phyloP scores from a whole-genome alignment of 208 protist species.

The Tetramitus jugosus region DNA sequence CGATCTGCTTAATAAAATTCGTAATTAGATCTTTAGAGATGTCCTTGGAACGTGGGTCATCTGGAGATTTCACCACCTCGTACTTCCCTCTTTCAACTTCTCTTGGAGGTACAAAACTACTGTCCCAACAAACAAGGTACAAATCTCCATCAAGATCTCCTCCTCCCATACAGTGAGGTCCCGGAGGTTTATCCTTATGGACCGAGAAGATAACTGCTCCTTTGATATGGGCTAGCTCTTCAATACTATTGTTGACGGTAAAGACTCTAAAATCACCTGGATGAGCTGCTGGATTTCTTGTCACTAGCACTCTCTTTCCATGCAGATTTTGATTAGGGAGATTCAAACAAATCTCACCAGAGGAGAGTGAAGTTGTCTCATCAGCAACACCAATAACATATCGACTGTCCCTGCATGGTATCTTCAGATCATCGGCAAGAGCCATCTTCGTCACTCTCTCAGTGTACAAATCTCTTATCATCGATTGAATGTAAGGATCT shows the following conservation, averaged over 20 bases:
- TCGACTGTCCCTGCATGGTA: no score
- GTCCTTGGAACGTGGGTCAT: no score
- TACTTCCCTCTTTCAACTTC: no score
- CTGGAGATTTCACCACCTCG: no score
- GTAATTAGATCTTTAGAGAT: no score
- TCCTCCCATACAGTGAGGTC: not conserved
- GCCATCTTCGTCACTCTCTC: no score
- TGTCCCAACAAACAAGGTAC: not conserved
- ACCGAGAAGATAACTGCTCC: not conserved
- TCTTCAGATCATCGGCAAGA: no score
- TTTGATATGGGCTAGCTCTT: not conserved
- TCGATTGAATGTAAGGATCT: no score
- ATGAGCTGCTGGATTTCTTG: not conserved
- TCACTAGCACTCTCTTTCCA: not conserved
- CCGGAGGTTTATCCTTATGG: not conserved
- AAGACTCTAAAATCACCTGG: not conserved
- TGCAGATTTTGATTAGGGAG: not conserved
- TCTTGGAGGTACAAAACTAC: no score
- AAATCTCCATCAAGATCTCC: not conserved
- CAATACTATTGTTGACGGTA: not conserved
- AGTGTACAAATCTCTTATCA: no score
- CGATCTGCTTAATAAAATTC: no score
- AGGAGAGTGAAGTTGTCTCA: not conserved
- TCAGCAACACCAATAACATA: not conserved
- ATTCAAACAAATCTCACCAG: not conserved